A percentile compares a stretch with the other conserved stretches of the same genome.
These are phyloP conservation scores for Aspergillus ustus DNA, from an alignment of 2,329 filamentous ascomycete species.

Conservation along the genomic window DNA sequence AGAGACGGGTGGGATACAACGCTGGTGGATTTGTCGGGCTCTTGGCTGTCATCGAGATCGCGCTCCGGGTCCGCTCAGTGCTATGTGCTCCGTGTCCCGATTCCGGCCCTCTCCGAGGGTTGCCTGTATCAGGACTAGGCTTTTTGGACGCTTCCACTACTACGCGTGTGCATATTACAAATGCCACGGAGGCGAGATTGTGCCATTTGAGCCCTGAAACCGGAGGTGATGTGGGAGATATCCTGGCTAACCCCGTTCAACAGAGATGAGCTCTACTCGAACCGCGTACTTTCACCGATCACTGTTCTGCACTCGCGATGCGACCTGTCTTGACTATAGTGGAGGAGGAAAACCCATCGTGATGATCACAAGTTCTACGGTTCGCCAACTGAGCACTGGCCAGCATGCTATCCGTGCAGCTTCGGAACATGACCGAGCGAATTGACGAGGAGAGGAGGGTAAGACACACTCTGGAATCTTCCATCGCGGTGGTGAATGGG, in stretches of 20 bases:
- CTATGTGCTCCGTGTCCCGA: not conserved
- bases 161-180: not conserved
- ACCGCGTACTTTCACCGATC: not conserved
- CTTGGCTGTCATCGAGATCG: not conserved
- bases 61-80: too few species aligned
- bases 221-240: not conserved
- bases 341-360: too few species aligned
- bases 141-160: not conserved
- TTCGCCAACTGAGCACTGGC: not conserved
- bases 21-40: not conserved
- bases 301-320: not conserved
- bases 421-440: not conserved
- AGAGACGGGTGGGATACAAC: not conserved
- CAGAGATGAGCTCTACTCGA: not conserved
- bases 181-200: not conserved
- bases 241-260: not conserved
- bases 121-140: not conserved
- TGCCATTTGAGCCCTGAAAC: not conserved
- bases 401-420: not conserved
- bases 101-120: not conserved
- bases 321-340: not conserved
- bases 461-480: not conserved
- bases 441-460: not conserved
- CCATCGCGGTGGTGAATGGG: not conserved
- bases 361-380: too few species aligned